Evolutionary conservation across 2,329 filamentous ascomycete species (phyloP), one percentile per base, ranked within the genome.

Genomic region (Fusarium citri): DNA sequence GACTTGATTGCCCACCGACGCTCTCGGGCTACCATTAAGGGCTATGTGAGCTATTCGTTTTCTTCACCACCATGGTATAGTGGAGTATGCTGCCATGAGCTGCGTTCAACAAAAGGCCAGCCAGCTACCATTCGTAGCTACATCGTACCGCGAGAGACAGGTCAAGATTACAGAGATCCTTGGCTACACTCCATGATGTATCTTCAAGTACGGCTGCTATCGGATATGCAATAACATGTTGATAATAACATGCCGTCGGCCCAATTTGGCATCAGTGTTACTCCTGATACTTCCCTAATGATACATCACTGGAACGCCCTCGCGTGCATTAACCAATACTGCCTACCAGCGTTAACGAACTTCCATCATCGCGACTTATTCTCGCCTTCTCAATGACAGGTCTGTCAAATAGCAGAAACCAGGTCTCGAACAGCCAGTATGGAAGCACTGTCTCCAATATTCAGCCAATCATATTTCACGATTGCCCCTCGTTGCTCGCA

Each of bases 11-110:
- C 46, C 41, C 40, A 45, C 26, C 46, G n/a, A 37, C 41, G 55
- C 23, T 64, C 67, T 60, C 59, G 50, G 68, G 55, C 55, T 70
- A 55, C 63, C 63, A 47, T 20, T 37, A 49, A 30, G 23, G 48
- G 63, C n/a, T 37, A 37, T 37, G 34, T 37, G 62, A 64, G 18
- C 22, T 57, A 41, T 40, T 23, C 41, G 42, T 30, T 23, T 16
- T 26, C 30, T 47, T 28, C 34, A 37, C 25, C 40, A 20, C 11
- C 30, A 47, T 59, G 34, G 25, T 54, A 20, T 34, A 34, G 30
- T 23, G 43, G 45, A 31, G 47, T 25, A 46, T 34, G 20, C 30
- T 14, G 26, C 28, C 20, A 26, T 47, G 26, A 30, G 50, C 30
- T 51, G 25, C 43, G 37, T 55, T 28, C 23, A 54, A 30, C 47